A percentile compares a stretch with the other conserved stretches of the same genome.
phyloP scores from a whole-genome alignment of 2,329 filamentous ascomycete species.

The Lecanicillium sp. region DNA sequence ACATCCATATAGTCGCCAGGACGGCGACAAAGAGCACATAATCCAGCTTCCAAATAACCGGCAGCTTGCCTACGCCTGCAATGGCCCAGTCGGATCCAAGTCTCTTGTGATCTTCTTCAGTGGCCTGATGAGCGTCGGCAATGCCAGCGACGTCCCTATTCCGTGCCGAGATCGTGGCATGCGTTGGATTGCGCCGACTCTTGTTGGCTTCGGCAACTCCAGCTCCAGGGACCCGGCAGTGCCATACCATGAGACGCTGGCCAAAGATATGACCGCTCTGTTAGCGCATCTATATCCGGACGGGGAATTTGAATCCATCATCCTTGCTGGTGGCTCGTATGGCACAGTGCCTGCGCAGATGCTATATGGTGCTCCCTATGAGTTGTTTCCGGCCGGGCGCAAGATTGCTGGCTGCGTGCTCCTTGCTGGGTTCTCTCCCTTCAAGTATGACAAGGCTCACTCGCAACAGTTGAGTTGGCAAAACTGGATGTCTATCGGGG shows the following conservation, averaged over 20 bases:
- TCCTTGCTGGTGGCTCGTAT: constrained; percentile 14
- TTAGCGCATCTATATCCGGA: constrained; percentile 12
- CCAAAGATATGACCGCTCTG: constrained; percentile 10
- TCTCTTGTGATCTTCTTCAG: constrained; percentile 15
- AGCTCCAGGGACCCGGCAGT: constrained; percentile 7
- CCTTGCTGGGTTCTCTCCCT: constrained; percentile 13
- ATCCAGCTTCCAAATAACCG: constrained; percentile 9
- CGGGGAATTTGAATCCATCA: constrained; percentile 10
- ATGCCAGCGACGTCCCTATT: constrained; percentile 10
- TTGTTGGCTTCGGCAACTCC: constrained; percentile 12
- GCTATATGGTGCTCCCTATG: constrained; percentile 14
- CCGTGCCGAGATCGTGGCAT: constrained; percentile 7
- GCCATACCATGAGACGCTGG: constrained; percentile 10
- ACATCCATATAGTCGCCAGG: no score
- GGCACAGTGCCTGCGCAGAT: constrained; percentile 16
- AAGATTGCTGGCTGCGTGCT: constrained; percentile 12
- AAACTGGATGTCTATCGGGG: constrained; percentile 13
- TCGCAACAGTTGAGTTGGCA: constrained; percentile 12
- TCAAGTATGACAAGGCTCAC: constrained; percentile 12
- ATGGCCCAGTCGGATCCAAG: constrained; percentile 12
- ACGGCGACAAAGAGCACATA: constrained; percentile 12
- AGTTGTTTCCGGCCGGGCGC: constrained; percentile 12
- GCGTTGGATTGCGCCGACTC: constrained; percentile 14
- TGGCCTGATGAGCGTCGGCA: constrained; percentile 15
- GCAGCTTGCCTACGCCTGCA: constrained; percentile 16